Conservation (phyloP, 352 stramenopile species). For the Phytophthora uliginosa region DNA sequence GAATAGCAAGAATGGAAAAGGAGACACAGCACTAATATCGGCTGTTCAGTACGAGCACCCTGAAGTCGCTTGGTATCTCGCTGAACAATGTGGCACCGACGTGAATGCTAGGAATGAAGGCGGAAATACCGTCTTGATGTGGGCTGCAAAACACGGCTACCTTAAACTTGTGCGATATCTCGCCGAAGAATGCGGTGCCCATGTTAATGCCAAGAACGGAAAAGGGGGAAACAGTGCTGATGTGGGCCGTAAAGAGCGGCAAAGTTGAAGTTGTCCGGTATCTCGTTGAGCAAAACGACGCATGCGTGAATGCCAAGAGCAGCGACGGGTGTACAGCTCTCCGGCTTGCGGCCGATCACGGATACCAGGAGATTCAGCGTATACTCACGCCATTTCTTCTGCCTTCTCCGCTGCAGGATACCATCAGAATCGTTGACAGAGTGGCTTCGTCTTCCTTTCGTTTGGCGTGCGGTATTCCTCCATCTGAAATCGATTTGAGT, state of each 20-base stretch:
- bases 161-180: not conserved
- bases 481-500: not conserved
- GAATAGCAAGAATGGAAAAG: not conserved
- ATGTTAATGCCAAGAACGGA: not conserved
- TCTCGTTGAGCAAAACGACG: not conserved
- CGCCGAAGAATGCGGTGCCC: not conserved
- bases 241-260: not conserved
- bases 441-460: not conserved
- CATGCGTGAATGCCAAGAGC: not conserved
- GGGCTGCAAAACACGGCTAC: not conserved
- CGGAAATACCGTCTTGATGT: not conserved
- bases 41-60: not conserved
- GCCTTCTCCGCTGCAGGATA: not conserved
- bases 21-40: not conserved
- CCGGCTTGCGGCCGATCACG: not conserved
- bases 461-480: not conserved
- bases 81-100: not conserved
- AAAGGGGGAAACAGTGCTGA: not conserved
- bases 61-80: not conserved
- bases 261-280: not conserved
- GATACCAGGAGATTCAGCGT: slow-evolving; percentile 4
- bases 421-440: not conserved
- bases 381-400: not conserved
- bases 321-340: not conserved
- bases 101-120: not conserved